Conservation (phyloP, 2,329 filamentous ascomycete genomes). For the Neofusicoccum umdonicola region DNA sequence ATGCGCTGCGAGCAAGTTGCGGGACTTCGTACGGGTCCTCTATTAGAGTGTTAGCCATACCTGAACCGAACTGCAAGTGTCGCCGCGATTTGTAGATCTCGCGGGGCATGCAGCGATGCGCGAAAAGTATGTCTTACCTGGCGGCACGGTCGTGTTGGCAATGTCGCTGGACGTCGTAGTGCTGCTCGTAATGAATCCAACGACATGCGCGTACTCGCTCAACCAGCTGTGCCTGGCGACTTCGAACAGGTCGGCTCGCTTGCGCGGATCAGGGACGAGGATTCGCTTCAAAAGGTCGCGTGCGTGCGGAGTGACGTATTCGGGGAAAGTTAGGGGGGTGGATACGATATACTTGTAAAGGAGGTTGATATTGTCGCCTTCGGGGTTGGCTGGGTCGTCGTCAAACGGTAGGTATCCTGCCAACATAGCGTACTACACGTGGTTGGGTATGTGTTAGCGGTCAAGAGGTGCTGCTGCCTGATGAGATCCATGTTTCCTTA, state of each 20-base stretch:
- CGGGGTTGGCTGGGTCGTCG: slow-evolving; percentile 95
- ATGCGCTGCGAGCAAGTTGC: slow-evolving; percentile 77
- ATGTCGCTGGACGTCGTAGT: slow-evolving; percentile 86
- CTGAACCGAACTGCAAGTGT: neutral
- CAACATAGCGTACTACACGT: slow-evolving; percentile 87
- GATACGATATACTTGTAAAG: slow-evolving; percentile 99
- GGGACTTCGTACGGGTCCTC: slow-evolving; percentile 59
- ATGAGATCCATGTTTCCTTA: slow-evolving; percentile 49
- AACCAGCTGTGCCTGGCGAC: slow-evolving; percentile 98
- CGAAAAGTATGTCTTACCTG: slow-evolving; percentile 44
- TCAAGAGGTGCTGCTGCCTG: neutral
- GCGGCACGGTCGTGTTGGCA: slow-evolving; percentile 69
- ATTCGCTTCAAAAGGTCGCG: slow-evolving; percentile 90
- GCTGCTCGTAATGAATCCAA: slow-evolving; percentile 94
- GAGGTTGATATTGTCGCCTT: slow-evolving; percentile 98
- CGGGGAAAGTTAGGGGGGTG: slow-evolving; percentile 93
- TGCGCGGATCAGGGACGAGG: slow-evolving; percentile 89
- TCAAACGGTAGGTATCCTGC: slow-evolving; percentile 97
- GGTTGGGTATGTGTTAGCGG: slow-evolving; percentile 4
- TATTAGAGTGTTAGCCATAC: slow-evolving; percentile 24
- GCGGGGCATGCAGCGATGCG: neutral
- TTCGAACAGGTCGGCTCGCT: slow-evolving; percentile 93
- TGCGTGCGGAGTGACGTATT: slow-evolving; percentile 97
- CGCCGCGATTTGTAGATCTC: neutral
- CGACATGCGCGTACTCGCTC: slow-evolving; percentile 93